Conservation (phyloP, 805 yeast genomes). For the Wickerhamomyces tratensis region DNA sequence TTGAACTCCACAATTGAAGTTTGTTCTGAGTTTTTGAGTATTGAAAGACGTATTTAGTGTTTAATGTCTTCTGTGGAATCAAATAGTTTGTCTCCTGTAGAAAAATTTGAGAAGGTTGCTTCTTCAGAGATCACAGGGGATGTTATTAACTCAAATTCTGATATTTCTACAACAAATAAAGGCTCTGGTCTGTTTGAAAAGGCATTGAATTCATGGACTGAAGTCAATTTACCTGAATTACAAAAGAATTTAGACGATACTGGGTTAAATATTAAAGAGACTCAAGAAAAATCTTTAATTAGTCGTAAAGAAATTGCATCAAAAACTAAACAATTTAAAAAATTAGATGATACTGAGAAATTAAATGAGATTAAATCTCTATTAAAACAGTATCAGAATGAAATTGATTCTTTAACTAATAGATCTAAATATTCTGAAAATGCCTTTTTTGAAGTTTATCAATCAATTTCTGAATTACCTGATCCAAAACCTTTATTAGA, state of each 20-base stretch:
- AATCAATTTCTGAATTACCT: slow-evolving; percentile 79
- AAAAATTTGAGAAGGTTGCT: no score
- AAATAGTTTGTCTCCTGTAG: no score
- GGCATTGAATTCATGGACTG: slow-evolving; percentile 69
- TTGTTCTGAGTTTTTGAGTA: no score
- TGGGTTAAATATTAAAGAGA: slow-evolving; percentile 61
- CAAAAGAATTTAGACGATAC: slow-evolving; percentile 69
- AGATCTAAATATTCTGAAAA: slow-evolving; percentile 69
- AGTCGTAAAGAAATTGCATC: slow-evolving; percentile 71
- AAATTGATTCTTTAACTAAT: slow-evolving; percentile 73
- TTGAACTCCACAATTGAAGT: no score
- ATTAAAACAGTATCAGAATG: slow-evolving; percentile 72
- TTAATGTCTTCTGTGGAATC: no score
- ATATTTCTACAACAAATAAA: no score
- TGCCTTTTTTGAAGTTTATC: slow-evolving; percentile 64
- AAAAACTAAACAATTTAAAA: slow-evolving; percentile 80
- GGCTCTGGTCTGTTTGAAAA: slow-evolving; percentile 13
- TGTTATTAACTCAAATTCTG: no score
- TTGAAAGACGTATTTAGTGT: no score
- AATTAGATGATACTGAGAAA: slow-evolving; percentile 58
- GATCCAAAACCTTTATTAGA: slow-evolving; percentile 83
- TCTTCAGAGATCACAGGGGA: no score
- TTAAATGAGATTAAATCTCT: slow-evolving; percentile 55
- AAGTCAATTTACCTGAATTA: slow-evolving; percentile 56
- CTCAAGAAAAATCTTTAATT: slow-evolving; percentile 57